phyloP scores from a whole-genome alignment of 768 basidiomycete species.

The Collybiopsis luxurians region DNA sequence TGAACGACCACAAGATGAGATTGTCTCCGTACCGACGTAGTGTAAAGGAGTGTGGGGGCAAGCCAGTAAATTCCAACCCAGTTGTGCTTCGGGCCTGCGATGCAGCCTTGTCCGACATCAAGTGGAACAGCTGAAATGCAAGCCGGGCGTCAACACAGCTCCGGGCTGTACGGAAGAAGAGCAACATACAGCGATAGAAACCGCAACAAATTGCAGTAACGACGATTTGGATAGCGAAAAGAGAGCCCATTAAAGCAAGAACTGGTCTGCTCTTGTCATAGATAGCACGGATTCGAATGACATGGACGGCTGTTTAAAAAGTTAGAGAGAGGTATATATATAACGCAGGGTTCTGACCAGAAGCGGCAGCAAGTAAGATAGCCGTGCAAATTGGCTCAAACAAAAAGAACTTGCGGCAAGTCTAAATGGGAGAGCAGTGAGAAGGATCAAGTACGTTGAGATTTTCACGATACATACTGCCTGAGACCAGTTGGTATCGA shows the following conservation, averaged over 20 bases:
- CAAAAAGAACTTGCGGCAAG: slow-evolving; percentile 70
- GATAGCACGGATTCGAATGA: slow-evolving; percentile 77
- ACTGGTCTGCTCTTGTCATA: slow-evolving; percentile 63
- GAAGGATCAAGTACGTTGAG: slow-evolving; percentile 1
- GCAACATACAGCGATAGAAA: slow-evolving; percentile 67
- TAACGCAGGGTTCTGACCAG: slow-evolving; percentile 35
- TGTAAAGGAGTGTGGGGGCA: slow-evolving; percentile 70
- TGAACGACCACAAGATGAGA: neutral
- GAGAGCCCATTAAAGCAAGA: slow-evolving; percentile 50
- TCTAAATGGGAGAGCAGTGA: slow-evolving; percentile 28
- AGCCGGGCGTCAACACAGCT: slow-evolving; percentile 2
- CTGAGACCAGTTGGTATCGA: slow-evolving; percentile 67
- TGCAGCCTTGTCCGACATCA: slow-evolving; percentile 75
- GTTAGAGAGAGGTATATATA: neutral
- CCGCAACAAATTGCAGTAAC: slow-evolving; percentile 73
- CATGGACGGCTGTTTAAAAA: slow-evolving; percentile 52
- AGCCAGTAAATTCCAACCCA: slow-evolving; percentile 91
- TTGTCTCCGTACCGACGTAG: slow-evolving; percentile 49
- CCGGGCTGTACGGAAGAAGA: neutral
- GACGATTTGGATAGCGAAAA: slow-evolving; percentile 67
- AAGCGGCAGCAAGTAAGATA: slow-evolving; percentile 70
- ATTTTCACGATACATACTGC: slow-evolving; percentile 33
- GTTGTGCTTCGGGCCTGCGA: slow-evolving; percentile 74
- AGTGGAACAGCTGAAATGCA: slow-evolving; percentile 60
- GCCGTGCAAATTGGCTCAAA: slow-evolving; percentile 88